A percentile compares a stretch with the other conserved stretches of the same genome.
phyloP scores from a whole-genome alignment of 1,284 basidiomycete species.

The Coniophora puteana region DNA sequence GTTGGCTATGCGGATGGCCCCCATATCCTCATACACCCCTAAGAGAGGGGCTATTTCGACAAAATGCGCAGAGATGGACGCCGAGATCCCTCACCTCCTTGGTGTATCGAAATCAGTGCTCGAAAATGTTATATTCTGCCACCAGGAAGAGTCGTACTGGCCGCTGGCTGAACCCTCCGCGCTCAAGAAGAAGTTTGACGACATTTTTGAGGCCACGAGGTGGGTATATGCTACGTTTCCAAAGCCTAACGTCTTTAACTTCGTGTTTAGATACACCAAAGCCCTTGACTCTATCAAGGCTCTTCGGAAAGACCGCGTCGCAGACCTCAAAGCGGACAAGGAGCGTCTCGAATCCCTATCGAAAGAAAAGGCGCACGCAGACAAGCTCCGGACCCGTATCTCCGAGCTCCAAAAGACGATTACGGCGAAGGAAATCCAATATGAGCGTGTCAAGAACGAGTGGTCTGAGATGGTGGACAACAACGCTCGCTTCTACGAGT shows the following conservation, averaged over 20 bases:
- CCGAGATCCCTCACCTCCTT: constrained; percentile 89
- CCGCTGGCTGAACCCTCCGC: constrained; percentile 88
- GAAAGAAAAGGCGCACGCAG: constrained; percentile 83
- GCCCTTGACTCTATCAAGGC: constrained; percentile 92
- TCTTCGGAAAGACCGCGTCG: constrained; percentile 85
- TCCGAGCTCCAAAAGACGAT: constrained; percentile 62
- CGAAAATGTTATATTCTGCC: constrained; percentile 99
- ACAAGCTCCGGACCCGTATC: constrained; percentile 75
- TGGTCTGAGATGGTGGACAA: constrained; percentile 67
- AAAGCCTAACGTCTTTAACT: neutral
- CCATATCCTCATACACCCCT: constrained; percentile 1
- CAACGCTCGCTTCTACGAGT: constrained; percentile 83
- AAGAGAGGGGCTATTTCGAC: constrained; percentile 90
- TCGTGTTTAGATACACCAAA: constrained; percentile 81
- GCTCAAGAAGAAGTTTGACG: constrained; percentile 98
- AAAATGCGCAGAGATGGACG: constrained; percentile 95
- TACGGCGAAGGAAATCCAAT: constrained; percentile 69
- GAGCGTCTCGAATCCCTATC: constrained; percentile 82
- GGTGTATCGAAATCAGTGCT: constrained; percentile 97
- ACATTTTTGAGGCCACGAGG: constrained; percentile 99
- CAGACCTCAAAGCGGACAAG: constrained; percentile 92
- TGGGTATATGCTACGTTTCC: constrained; percentile 28
- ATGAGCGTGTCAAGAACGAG: constrained; percentile 66
- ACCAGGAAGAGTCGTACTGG: constrained; percentile 99
- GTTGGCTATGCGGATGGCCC: neutral